Evolutionary conservation across 148 eudicot genomes (phyloP).

Genomic region (Silene conica): DNA sequence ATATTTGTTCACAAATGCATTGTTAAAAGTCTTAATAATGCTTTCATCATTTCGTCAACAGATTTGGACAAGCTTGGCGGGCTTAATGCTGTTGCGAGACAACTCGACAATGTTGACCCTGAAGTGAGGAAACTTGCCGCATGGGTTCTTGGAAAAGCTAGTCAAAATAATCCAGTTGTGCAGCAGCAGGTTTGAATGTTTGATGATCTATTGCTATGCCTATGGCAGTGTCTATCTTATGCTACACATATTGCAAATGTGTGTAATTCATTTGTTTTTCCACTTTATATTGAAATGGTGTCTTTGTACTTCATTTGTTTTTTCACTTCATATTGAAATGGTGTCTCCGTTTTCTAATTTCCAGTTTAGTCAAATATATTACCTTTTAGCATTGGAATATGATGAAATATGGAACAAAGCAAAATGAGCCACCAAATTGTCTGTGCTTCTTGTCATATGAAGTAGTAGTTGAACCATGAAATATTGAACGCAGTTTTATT

Average conservation of each 20-base stretch:
- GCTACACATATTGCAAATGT: background rate
- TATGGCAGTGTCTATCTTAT: background rate
- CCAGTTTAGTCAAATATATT: too few species aligned
- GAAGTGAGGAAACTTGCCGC: constrained; percentile 74
- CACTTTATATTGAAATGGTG: too few species aligned
- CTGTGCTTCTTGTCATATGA: background rate
- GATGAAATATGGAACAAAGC: background rate
- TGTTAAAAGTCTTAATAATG: background rate
- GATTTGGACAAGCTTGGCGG: constrained; percentile 88
- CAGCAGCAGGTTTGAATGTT: constrained; percentile 62
- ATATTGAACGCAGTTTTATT: too few species aligned
- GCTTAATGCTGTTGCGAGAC: constrained; percentile 49
- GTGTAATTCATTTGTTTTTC: background rate
- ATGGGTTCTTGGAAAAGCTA: constrained; percentile 81
- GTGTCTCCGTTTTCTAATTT: too few species aligned
- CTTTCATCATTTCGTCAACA: constrained; percentile 24
- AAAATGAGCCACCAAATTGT: background rate
- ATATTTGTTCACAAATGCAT: background rate
- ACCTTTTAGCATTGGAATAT: too few species aligned
- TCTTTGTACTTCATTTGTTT: too few species aligned
- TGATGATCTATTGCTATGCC: constrained; percentile 3
- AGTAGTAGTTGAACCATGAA: too few species aligned
- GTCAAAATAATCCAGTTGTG: constrained; percentile 82
- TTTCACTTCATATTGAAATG: too few species aligned
- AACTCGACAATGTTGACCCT: constrained; percentile 50